Evolutionary conservation across 2,329 filamentous ascomycete genomes (phyloP), one percentile per base, ranked within the genome.

Genomic region (Colletotrichum sp.): DNA sequence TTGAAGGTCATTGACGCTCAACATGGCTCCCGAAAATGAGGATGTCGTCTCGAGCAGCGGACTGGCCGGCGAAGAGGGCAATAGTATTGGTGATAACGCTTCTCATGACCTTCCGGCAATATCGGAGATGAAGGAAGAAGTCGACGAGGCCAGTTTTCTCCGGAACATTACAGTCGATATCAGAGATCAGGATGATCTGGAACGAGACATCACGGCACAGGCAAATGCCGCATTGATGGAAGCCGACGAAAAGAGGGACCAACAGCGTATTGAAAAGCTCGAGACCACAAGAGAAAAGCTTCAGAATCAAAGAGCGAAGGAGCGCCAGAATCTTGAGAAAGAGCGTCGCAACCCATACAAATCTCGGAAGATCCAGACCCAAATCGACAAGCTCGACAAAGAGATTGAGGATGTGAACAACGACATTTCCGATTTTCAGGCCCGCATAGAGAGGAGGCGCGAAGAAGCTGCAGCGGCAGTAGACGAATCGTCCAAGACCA

Each of bases 131-230:
- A 24, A 60, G 15, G 52, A 15, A 24, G 43, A 65, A 15, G 48
- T 32, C 3, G 74, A 76, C 18, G 74, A 76, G 18, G 74, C 66
- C n/a, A 28, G 58, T 26, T 62, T 75, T 28, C 38, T 76, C n/a
- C 71, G 71, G 18, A 76, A 70, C 4, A 66, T 76, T 21, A 71
- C 71, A 26, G 58, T 64, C 26, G 89, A 93, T 73, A 92, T 97
- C 26, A 92, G 95, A 73, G 93, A 98, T 80, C 96, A 98, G 83
- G 93, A 96, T 85, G 96, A 98, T 75, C 87, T 98, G 24, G 96
- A 98, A 84, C 91, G 95, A 77, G 96, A 98, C 81, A 97, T 98
- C 77, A 91, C 91, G 2, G 82, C 88, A 18, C 89, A 93, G 78
- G 92, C 91, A 6, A 92, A 89, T 70, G 85, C 89, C 21, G 90